Evolutionary conservation across 495 filamentous ascomycete genomes (phyloP).

Genomic region (Penicillium samsonianum): DNA sequence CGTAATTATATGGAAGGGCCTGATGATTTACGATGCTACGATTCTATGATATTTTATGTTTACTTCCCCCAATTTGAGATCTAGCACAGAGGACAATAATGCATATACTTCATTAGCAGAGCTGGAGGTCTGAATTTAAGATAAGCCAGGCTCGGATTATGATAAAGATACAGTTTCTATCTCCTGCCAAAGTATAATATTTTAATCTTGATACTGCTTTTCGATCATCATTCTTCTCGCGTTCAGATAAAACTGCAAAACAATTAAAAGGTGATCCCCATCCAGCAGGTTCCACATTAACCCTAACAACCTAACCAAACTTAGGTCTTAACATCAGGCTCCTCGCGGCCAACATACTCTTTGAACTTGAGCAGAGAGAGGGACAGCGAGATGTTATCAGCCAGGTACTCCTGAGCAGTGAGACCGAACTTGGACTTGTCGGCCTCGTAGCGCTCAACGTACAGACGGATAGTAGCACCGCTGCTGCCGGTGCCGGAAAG

Average conservation of each 20-base stretch:
- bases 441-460: constrained; percentile 87
- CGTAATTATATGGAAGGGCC: background rate
- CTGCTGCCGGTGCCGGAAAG: constrained; percentile 92
- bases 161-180: constrained; percentile 2
- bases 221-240: constrained; percentile 20
- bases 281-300: constrained; percentile 31
- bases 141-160: constrained; percentile 8
- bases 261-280: constrained; percentile 30
- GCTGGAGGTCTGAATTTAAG: background rate
- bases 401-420: constrained; percentile 91
- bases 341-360: constrained; percentile 82
- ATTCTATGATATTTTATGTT: constrained; percentile 10
- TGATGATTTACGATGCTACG: constrained; percentile 13
- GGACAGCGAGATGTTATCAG: constrained; percentile 82
- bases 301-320: constrained; percentile 3
- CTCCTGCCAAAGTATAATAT: constrained; percentile 12
- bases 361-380: constrained; percentile 84
- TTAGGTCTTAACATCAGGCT: constrained; percentile 95
- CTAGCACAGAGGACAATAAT: background rate
- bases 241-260: constrained; percentile 12
- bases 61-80: background rate
- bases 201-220: constrained; percentile 17
- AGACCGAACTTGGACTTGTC: constrained; percentile 72
- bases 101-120: background rate
- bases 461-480: constrained; percentile 93